Evolutionary conservation across 2,329 filamentous ascomycete genomes (phyloP).

Genomic region (Arthrobotrys musiformis): DNA sequence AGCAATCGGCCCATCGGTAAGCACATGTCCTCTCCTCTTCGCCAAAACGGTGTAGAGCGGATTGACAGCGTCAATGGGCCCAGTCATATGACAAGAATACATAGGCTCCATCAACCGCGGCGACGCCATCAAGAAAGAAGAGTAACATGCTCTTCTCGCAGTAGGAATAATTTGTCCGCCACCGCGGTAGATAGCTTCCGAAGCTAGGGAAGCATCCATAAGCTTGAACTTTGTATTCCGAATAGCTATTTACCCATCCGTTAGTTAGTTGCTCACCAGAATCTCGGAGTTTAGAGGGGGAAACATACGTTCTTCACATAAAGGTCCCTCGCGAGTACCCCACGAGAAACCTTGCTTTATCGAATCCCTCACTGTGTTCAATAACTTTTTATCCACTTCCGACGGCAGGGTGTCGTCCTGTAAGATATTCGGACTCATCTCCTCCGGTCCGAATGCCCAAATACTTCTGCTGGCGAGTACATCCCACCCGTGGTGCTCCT

Average conservation of each 20-base stretch:
- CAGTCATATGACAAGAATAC: conserved; percentile 91
- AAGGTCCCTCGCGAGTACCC: conserved; percentile 91
- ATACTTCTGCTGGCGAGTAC: conserved; percentile 92
- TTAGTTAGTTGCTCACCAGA: conserved; percentile 50
- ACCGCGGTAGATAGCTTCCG: conserved; percentile 91
- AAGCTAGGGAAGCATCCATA: conserved; percentile 86
- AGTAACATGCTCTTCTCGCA: conserved; percentile 90
- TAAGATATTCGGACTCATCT: conserved; percentile 91
- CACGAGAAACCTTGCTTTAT: conserved; percentile 97
- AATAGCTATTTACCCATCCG: conserved; percentile 72
- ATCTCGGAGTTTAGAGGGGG: conserved; percentile 37
- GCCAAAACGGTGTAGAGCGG: conserved; percentile 92
- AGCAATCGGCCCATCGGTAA: conserved; percentile 92
- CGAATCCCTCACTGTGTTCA: conserved; percentile 87
- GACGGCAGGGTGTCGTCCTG: conserved; percentile 96
- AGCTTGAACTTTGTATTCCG: conserved; percentile 98
- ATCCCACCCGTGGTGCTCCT: conserved; percentile 97
- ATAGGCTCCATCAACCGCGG: conserved; percentile 96
- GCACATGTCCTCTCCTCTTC: conserved; percentile 86
- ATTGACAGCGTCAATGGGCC: conserved; percentile 86
- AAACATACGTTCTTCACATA: conserved; percentile 93
- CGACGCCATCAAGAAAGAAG: conserved; percentile 95
- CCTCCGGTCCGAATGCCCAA: conserved; percentile 98
- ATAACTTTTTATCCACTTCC: conserved; percentile 91
- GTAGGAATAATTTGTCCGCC: conserved; percentile 98